These are phyloP conservation scores for Casuarina glauca DNA, from an alignment of 306 rosid genomes.

Conservation along the genomic window DNA sequence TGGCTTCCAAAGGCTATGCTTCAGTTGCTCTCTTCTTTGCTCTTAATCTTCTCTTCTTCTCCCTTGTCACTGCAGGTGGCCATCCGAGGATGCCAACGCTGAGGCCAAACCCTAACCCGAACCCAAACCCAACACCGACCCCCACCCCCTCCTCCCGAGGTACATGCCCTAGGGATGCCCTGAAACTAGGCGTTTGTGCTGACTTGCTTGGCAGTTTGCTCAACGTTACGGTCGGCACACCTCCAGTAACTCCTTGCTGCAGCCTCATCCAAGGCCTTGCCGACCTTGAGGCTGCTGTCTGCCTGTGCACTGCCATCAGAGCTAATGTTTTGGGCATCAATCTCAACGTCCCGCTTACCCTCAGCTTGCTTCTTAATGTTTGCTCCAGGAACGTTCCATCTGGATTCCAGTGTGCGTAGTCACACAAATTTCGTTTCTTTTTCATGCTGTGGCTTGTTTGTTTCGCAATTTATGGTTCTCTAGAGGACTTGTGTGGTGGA, in stretches of 20 bases:
- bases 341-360: constrained; percentile 64
- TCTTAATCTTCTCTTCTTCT: constrained; percentile 69
- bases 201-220: constrained; percentile 54
- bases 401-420: constrained; percentile 52
- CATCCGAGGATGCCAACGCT: too few species aligned
- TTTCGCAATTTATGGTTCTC: background rate
- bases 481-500: constrained; percentile 3
- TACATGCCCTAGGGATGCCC: constrained; percentile 61
- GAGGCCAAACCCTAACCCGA: constrained; percentile 18
- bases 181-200: constrained; percentile 66
- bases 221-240: constrained; percentile 49
- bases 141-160: background rate
- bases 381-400: constrained; percentile 47
- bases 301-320: constrained; percentile 79
- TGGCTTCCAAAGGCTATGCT: constrained; percentile 59
- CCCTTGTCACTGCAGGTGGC: constrained; percentile 55
- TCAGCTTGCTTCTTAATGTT: constrained; percentile 69
- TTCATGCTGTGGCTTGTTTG: background rate
- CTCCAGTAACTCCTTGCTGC: constrained; percentile 72
- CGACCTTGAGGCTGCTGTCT: constrained; percentile 69
- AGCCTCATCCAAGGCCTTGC: constrained; percentile 61
- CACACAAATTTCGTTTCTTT: background rate
- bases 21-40: constrained; percentile 65
- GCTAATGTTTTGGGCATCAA: constrained; percentile 66
- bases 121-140: background rate